Evolutionary conservation across 2,329 filamentous ascomycete genomes (phyloP), one percentile per base, ranked within the genome.

Genomic region (Penicillium italicum): DNA sequence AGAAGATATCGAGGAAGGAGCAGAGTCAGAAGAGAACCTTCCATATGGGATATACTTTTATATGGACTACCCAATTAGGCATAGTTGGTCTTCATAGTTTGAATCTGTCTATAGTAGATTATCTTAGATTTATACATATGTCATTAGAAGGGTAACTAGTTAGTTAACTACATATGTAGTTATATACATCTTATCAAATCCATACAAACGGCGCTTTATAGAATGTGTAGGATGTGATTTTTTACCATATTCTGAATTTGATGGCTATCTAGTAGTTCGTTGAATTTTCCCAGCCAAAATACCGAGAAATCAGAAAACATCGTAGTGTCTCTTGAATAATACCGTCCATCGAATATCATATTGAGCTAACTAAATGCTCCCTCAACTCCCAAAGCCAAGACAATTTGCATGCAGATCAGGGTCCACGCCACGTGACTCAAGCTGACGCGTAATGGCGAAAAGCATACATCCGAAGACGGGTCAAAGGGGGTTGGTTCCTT

Each of bases 401-500:
- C 16, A 28, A n/a, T n/a, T 22, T n/a, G 49, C 45, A 48, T 48
- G 31, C 24, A 49, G 34, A 36, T 51, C 49, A 45, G 41, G 48
- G 41, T 16, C 40, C 16, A 16, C 9, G 9, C 16, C 49, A 51
- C 49, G 49, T 51, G 49, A 45, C 5, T 9, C 12, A 11, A 11
- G 22, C 6, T 22, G 30, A 51, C 30, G 38, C 38, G 49, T 51
- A 51, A 44, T 45, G 11, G n/a, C 24, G 2, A 43, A 37, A 12
- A 12, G 9, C 9, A 18, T 18, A 24, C 22, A 30, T 26, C 31
- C 36, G 45, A 26, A 48, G n/a, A 48, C 31, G 45, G 31, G 38
- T 37, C 43, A 22, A 22, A 20, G 22, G 16, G 14, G 33, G 38
- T 28, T 48, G 36, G n/a, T 24, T 24, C 24, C 28, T 28, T 33